Evolutionary conservation across 495 filamentous ascomycete genomes (phyloP).

Genomic region (Penicillium coprophilum): DNA sequence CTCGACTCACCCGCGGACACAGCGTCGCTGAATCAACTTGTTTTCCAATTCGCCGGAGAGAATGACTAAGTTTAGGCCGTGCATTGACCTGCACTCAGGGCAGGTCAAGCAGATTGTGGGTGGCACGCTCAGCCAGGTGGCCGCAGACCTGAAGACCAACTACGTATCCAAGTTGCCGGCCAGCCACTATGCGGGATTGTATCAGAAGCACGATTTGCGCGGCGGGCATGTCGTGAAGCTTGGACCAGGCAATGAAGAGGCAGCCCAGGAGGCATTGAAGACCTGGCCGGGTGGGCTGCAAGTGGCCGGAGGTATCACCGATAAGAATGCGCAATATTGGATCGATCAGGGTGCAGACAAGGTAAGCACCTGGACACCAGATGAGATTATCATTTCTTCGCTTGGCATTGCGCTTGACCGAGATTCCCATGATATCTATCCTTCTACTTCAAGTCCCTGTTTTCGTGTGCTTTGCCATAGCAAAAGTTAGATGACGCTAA

Average conservation of each 20-base stretch:
- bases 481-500: conserved; percentile 17
- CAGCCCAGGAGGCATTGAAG: conserved; percentile 70
- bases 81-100: conserved; percentile 94
- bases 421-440: not conserved
- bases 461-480: conserved; percentile 13
- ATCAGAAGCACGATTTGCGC: conserved; percentile 65
- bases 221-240: conserved; percentile 97
- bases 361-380: conserved; percentile 50
- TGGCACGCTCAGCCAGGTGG: conserved; percentile 73
- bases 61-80: conserved; percentile 95
- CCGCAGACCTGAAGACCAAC: conserved; percentile 77
- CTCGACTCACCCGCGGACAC: conserved; percentile 20
- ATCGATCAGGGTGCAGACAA: conserved; percentile 86
- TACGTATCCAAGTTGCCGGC: conserved; percentile 82
- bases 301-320: conserved; percentile 87
- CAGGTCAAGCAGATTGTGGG: conserved; percentile 98
- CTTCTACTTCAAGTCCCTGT: not conserved
- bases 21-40: conserved; percentile 9
- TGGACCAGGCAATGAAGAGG: conserved; percentile 79
- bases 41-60: conserved; percentile 21
- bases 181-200: conserved; percentile 74
- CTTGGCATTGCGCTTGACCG: conserved; percentile 5
- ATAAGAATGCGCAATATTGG: conserved; percentile 80
- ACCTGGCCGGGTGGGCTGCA: conserved; percentile 79
- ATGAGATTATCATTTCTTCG: conserved; percentile 3